Conservation (phyloP, 2,329 filamentous ascomycete genomes). For the Epichloe festucae region DNA sequence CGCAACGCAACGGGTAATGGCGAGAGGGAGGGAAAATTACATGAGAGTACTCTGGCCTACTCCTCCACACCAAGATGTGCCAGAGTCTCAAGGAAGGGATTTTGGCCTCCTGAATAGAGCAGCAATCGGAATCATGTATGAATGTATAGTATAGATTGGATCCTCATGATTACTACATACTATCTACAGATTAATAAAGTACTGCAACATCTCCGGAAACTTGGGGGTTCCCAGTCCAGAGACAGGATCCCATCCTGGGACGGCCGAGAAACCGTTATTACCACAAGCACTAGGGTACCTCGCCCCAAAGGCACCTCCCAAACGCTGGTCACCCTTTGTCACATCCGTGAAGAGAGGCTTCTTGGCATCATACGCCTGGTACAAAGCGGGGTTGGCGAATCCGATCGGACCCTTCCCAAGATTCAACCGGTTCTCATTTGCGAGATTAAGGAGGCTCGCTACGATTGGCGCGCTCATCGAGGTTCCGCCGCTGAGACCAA, state of each 20-base stretch:
- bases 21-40: too few species aligned
- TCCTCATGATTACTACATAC: too few species aligned
- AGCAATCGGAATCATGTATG: too few species aligned
- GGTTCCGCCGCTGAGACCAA: constrained; percentile 34
- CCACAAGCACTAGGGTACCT: constrained; percentile 7
- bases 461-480: constrained; percentile 25
- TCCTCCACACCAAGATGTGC: too few species aligned
- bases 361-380: constrained; percentile 7
- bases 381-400: constrained; percentile 22
- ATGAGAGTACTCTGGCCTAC: too few species aligned
- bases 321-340: constrained; percentile 8
- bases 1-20: too few species aligned
- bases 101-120: too few species aligned
- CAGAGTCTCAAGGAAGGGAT: too few species aligned
- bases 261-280: constrained; percentile 10
- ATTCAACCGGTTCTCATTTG: constrained; percentile 18
- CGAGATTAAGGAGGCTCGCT: constrained; percentile 20
- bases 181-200: constrained; percentile 18
- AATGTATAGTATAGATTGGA: too few species aligned
- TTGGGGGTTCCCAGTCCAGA: constrained; percentile 10
- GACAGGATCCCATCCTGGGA: constrained; percentile 10
- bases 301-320: constrained; percentile 6
- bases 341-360: constrained; percentile 9
- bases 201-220: constrained; percentile 23
- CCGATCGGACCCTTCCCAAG: constrained; percentile 17